Evolutionary conservation across 1,139 yeast species (phyloP).

Genomic region (Magnusiomyces suaveolens): DNA sequence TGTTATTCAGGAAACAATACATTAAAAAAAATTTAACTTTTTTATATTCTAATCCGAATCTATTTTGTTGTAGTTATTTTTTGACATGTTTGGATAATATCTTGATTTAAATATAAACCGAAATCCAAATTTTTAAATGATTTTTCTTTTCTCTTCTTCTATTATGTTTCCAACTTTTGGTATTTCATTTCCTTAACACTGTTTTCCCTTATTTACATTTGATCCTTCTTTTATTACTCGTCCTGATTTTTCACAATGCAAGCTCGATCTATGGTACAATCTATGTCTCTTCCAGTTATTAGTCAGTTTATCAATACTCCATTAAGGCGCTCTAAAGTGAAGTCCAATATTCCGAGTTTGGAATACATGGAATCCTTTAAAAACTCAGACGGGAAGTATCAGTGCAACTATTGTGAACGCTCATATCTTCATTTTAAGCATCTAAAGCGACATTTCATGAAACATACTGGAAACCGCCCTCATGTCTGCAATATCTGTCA

Average conservation of each 20-base stretch:
- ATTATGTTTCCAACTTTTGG: too few species aligned
- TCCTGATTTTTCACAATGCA: not conserved
- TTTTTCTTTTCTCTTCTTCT: not conserved
- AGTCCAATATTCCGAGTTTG: conserved; percentile 4
- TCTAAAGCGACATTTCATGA: conserved; percentile 16
- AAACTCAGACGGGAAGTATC: conserved; percentile 19
- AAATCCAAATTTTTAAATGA: not conserved
- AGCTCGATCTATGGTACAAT: not conserved
- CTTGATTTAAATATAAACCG: not conserved
- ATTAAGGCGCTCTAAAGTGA: not conserved
- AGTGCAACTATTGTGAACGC: conserved; percentile 17
- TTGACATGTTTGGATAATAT: not conserved
- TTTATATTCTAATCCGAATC: not conserved
- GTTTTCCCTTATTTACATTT: not conserved
- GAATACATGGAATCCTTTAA: conserved; percentile 15
- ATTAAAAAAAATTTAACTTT: not conserved
- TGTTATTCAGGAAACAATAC: not conserved
- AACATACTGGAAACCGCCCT: conserved; percentile 17
- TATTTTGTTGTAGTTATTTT: not conserved
- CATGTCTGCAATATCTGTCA: conserved; percentile 15
- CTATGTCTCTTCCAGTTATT: not conserved
- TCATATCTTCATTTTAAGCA: conserved; percentile 16
- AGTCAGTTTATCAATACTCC: not conserved
- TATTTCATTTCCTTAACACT: too few species aligned
- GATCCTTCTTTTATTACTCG: not conserved